phyloP scores from a whole-genome alignment of 345 rosid genomes.

The Linum tenue region DNA sequence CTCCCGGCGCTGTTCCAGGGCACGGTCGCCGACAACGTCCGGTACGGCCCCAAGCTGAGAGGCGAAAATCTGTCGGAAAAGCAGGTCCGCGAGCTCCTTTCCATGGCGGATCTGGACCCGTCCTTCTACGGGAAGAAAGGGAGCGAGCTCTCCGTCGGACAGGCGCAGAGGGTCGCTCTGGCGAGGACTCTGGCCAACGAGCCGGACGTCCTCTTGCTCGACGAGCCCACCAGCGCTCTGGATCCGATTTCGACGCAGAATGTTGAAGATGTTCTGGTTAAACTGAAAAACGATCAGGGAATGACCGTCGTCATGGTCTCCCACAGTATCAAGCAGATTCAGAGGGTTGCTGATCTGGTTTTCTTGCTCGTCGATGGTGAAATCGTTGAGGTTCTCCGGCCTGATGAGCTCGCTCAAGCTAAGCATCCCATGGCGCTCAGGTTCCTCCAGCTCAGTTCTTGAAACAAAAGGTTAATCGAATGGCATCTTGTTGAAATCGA shows the following conservation, averaged over 20 bases:
- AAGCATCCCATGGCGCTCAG: conserved; percentile 68
- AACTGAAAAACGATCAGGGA: conserved; percentile 54
- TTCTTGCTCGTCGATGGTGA: conserved; percentile 70
- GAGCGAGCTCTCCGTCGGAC: conserved; percentile 68
- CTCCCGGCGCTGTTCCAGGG: conserved; percentile 81
- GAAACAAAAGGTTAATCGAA: background rate
- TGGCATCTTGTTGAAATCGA: too few relatives aligned
- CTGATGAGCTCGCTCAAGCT: conserved; percentile 54
- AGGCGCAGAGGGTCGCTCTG: conserved; percentile 91
- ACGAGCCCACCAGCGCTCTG: conserved; percentile 82
- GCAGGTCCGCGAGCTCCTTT: conserved; percentile 49
- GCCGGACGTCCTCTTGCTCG: conserved; percentile 73
- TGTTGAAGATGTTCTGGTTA: conserved; percentile 72
- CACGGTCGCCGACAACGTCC: conserved; percentile 67
- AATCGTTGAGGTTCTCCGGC: conserved; percentile 69
- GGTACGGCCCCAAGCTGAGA: conserved; percentile 68
- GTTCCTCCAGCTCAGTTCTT: conserved; percentile 59
- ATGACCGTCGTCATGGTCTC: conserved; percentile 66
- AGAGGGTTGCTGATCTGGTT: conserved; percentile 71
- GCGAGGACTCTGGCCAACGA: conserved; percentile 84
- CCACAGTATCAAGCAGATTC: conserved; percentile 87
- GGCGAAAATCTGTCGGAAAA: conserved; percentile 52
- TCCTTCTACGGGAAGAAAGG: conserved; percentile 43
- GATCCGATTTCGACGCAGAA: conserved; percentile 82
- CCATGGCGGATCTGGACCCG: conserved; percentile 66